Base-by-base conservation (phyloP, 306 rosid genomes). In the Quercus gilva region DNA sequence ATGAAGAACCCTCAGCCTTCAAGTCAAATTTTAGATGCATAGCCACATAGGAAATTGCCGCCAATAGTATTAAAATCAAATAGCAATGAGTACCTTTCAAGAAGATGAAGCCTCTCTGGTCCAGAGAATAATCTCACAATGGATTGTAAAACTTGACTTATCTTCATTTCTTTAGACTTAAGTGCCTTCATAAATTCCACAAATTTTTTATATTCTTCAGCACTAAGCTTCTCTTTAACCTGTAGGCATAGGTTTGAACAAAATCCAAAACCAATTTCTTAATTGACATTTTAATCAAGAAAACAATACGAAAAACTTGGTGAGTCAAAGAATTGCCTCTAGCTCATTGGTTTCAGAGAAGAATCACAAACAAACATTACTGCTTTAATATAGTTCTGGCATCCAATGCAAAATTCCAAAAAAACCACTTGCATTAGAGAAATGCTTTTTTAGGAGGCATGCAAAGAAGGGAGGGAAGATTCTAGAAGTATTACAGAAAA, bases 151-250 rank as follows among this genome's bases (percentile, higher is more conserved):
- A 91, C 97, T 87, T 92, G 94, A 41, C 80, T 79, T 55, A 88
- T 87, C 87, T 84, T 90, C 95, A 92, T 84, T 18, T 94, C 88
- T 91, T 94, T 92, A 74, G 92, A 88, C 84, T 92, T 92, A 9
- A 94, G 91, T 57, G 97, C 97, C 84, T 91, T 92, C 97, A 94
- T 92, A 75, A 79, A 89, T 78, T 85, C 85, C 76, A 92, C 97
- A 79, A 92, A 94, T 76, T 90, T 93, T 76, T 76, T 78, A 82
- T 94, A 94, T 78, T 94, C 97, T 9, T 86, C 70, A 45, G 87
- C 73, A 85, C 87, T 88, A 49, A 92, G 97, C 82, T 90, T 91
- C 79, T 87, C 97, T 75, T 85, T 85, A 73, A 92, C 98, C 97
- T 94, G 90, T 15, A 81, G 73, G 58, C 76, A 81, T 63, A 71